Conservation (phyloP, 1,284 basidiomycete species). For the Pseudozyma pruni region DNA sequence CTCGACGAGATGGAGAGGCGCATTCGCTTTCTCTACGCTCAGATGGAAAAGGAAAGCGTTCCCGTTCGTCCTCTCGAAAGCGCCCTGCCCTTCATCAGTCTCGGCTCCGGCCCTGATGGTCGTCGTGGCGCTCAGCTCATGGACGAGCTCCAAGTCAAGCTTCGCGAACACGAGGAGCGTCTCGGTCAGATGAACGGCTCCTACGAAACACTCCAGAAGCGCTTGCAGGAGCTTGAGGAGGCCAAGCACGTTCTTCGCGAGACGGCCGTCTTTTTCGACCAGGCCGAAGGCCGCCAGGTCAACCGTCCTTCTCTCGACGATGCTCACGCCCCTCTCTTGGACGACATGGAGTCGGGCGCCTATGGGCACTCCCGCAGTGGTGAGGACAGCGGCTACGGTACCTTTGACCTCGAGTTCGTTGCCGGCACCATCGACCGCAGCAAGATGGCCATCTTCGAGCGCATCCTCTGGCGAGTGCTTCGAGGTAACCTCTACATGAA, state of each 20-base stretch:
- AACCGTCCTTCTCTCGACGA: slow-evolving; percentile 85
- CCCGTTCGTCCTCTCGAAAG: slow-evolving; percentile 73
- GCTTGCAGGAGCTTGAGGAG: slow-evolving; percentile 88
- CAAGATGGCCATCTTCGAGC: slow-evolving; percentile 92
- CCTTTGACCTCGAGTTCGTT: slow-evolving; percentile 87
- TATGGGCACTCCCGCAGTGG: slow-evolving; percentile 70
- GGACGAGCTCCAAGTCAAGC: slow-evolving; percentile 89
- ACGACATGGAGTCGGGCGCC: slow-evolving; percentile 79
- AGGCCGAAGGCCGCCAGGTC: slow-evolving; percentile 83
- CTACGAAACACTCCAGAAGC: slow-evolving; percentile 87
- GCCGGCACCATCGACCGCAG: slow-evolving; percentile 95
- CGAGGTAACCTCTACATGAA: slow-evolving; percentile 99
- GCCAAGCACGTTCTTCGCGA: slow-evolving; percentile 89
- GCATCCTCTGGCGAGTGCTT: slow-evolving; percentile 96
- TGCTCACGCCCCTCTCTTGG: slow-evolving; percentile 85
- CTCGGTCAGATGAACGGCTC: slow-evolving; percentile 91
- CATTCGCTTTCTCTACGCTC: slow-evolving; percentile 85
- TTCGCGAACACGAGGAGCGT: slow-evolving; percentile 87
- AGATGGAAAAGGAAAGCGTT: slow-evolving; percentile 84
- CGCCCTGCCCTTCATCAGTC: slow-evolving; percentile 62
- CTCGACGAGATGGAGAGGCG: slow-evolving; percentile 96
- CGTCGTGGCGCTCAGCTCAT: slow-evolving; percentile 80
- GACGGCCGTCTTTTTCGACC: slow-evolving; percentile 94
- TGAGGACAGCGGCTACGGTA: slow-evolving; percentile 63
- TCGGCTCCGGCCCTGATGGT: slow-evolving; percentile 72